Conservation (phyloP, 495 filamentous ascomycete species). For the Podospora fimiseda region DNA sequence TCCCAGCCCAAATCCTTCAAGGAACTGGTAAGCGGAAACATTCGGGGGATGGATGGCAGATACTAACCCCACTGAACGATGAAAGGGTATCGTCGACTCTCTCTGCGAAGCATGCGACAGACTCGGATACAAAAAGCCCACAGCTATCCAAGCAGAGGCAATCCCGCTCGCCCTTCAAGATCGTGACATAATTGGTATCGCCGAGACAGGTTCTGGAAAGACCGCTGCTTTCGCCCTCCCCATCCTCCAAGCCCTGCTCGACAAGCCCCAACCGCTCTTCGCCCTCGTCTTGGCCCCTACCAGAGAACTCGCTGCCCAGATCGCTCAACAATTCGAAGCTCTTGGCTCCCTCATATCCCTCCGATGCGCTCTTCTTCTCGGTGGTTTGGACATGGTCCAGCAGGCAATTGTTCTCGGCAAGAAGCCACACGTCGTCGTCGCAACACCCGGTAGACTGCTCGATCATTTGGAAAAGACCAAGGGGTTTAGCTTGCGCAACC, state of each 20-base stretch:
- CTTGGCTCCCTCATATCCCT: slow-evolving; percentile 79
- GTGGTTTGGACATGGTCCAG: slow-evolving; percentile 91
- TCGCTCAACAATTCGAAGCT: slow-evolving; percentile 74
- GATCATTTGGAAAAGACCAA: slow-evolving; percentile 97
- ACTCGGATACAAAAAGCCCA: slow-evolving; percentile 77
- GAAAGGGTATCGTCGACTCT: slow-evolving; percentile 72
- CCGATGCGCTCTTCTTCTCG: slow-evolving; percentile 70
- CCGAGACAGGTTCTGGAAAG: slow-evolving; percentile 93
- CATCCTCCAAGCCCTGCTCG: slow-evolving; percentile 80
- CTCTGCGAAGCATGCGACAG: slow-evolving; percentile 79
- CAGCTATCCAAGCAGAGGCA: slow-evolving; percentile 66
- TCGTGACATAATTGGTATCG: slow-evolving; percentile 84
- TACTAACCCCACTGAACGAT: neutral
- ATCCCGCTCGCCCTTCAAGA: slow-evolving; percentile 77
- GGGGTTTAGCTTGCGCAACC: slow-evolving; percentile 67
- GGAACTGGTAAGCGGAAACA: slow-evolving; percentile 47
- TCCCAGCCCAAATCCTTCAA: slow-evolving; percentile 61
- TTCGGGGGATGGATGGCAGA: neutral
- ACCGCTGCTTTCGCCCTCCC: slow-evolving; percentile 86
- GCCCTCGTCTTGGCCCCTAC: slow-evolving; percentile 84
- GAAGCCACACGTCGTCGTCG: slow-evolving; percentile 83
- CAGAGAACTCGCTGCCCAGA: slow-evolving; percentile 86
- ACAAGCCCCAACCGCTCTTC: slow-evolving; percentile 71
- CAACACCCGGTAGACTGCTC: slow-evolving; percentile 82
- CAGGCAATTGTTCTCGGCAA: slow-evolving; percentile 85